A percentile compares a stretch with the other conserved stretches of the same genome.
phyloP scores from a whole-genome alignment of 805 yeast species.

The Vanderwaltozyma polyspora region DNA sequence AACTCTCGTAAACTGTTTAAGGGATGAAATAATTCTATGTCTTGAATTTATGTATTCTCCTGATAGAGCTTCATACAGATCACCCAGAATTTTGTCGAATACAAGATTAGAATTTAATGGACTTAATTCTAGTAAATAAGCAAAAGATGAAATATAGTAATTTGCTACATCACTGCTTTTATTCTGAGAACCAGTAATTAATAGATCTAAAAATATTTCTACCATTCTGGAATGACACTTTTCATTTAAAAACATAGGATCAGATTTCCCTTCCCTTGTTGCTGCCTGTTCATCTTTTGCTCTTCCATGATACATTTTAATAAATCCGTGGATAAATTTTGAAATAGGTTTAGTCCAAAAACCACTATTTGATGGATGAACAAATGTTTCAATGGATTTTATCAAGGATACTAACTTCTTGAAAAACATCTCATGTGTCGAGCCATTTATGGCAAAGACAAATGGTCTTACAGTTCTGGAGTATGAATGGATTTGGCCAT shows the following conservation, averaged over 20 bases:
- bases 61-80: slow-evolving; percentile 62
- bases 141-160: slow-evolving; percentile 45
- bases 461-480: slow-evolving; percentile 34
- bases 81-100: slow-evolving; percentile 44
- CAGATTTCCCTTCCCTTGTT: slow-evolving; percentile 8
- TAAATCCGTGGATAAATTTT: slow-evolving; percentile 45
- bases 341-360: slow-evolving; percentile 66
- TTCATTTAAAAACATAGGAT: slow-evolving; percentile 20
- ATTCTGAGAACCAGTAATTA: slow-evolving; percentile 63
- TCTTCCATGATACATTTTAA: slow-evolving; percentile 48
- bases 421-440: slow-evolving; percentile 34
- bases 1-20: slow-evolving; percentile 52
- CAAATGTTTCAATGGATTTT: slow-evolving; percentile 62
- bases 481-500: slow-evolving; percentile 28
- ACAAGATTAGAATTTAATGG: slow-evolving; percentile 36
- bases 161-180: slow-evolving; percentile 46
- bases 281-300: slow-evolving; percentile 34
- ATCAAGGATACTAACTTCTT: slow-evolving; percentile 42
- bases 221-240: slow-evolving; percentile 27
- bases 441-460: slow-evolving; percentile 49
- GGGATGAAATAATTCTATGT: slow-evolving; percentile 65
- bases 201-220: slow-evolving; percentile 35
- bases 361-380: slow-evolving; percentile 83
- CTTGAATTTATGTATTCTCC: slow-evolving; percentile 56
- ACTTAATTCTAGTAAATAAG: slow-evolving; percentile 47